Evolutionary conservation across 2,329 filamentous ascomycete genomes (phyloP).

Genomic region (Penicillium polonicum): DNA sequence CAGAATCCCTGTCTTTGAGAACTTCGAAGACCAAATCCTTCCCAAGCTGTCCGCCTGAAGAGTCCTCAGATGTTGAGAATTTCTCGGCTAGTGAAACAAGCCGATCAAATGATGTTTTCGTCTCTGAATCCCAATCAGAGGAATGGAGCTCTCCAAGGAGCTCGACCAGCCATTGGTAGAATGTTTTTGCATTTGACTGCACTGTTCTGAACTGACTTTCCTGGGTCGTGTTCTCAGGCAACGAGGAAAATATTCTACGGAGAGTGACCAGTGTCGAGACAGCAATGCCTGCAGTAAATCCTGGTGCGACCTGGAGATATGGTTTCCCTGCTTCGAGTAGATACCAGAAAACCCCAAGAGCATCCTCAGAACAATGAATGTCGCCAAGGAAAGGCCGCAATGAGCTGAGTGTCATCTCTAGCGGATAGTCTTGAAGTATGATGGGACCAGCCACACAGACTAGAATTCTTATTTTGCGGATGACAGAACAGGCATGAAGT

Average conservation of each 20-base stretch:
- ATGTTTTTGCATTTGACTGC: constrained; percentile 70
- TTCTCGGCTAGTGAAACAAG: constrained; percentile 69
- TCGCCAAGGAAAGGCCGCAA: constrained; percentile 77
- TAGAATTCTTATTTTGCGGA: constrained; percentile 81
- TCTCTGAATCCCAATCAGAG: constrained; percentile 47
- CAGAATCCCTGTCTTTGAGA: constrained; percentile 67
- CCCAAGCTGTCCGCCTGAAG: constrained; percentile 69
- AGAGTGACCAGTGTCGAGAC: constrained; percentile 78
- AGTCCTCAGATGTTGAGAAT: constrained; percentile 67
- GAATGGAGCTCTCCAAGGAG: constrained; percentile 66
- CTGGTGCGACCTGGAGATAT: constrained; percentile 65
- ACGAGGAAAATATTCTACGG: constrained; percentile 70
- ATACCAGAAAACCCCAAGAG: constrained; percentile 82
- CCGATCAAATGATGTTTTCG: constrained; percentile 60
- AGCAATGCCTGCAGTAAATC: constrained; percentile 77
- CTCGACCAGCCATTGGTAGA: constrained; percentile 74
- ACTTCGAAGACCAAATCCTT: constrained; percentile 77
- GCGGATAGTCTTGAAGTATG: constrained; percentile 73
- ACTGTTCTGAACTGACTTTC: constrained; percentile 78
- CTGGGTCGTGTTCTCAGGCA: constrained; percentile 76
- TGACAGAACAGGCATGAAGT: constrained; percentile 78
- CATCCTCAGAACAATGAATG: constrained; percentile 84
- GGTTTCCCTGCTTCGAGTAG: constrained; percentile 66
- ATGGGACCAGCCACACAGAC: constrained; percentile 72
- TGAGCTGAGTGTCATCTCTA: constrained; percentile 86